Base-by-base conservation (phyloP, 1,139 yeast genomes). In the Yamadazyma membranifaciens region DNA sequence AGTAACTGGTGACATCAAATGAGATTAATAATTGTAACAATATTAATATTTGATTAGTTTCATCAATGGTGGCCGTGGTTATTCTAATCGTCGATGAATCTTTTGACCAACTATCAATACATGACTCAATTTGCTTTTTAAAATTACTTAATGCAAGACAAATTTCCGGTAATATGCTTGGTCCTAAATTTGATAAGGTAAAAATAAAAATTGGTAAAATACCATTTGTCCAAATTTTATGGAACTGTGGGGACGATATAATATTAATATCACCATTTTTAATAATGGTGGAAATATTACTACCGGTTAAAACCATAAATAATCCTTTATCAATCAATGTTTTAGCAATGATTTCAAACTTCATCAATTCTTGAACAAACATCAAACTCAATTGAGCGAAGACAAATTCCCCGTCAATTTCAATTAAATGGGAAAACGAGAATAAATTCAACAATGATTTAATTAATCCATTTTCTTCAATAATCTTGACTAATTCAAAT, bases 161-260 rank as follows among this genome's bases (percentile, higher is more conserved):
- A 6, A 83, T 67, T 45, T 87, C 95, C 1, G 87, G 81, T 1
- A 83, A 56, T 2, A 85, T 69, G 33, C 77, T 68, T 1, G 76
- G 73, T 0, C 94, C 94, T 41, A 88, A 75, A 42, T 74, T 76
- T 34, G 81, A 72, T 38, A 87, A 59, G 13, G 87, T 62, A 2
- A 78, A 70, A 33, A 87, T 62, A 20, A 84, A 67, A 7, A 87
- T 75, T 0, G 95, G 84, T 33, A 91, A 66, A 15, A 91, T 66
- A 0, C 96, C 96, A 55, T 84, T 82, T 10, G 81, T 77, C 97
- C 97, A 91, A 16, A 87, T 69, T 40, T 78, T 73, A 57, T 88
- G 92, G 46, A 86, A 65, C 44, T 76, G 74, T 1, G 85, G 75
- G 14, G 75, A 70, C 4, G 56, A 52, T 1, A 63, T 54, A 2